Evolutionary conservation across 2,329 filamentous ascomycete species (phyloP).

Genomic region (Coniochaeta prunicola): DNA sequence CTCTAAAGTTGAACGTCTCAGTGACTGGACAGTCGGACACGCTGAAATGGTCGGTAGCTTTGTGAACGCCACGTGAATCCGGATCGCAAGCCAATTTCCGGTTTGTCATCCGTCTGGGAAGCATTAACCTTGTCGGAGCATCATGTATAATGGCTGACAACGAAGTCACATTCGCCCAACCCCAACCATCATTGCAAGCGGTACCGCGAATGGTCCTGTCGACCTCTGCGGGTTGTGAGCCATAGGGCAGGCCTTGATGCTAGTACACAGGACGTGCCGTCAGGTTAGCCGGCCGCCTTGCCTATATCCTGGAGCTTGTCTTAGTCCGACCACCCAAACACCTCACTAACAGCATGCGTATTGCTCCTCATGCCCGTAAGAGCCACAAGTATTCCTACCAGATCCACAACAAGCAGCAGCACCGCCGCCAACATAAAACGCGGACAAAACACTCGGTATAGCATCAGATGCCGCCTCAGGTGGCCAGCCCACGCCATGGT

Average conservation of each 20-base stretch:
- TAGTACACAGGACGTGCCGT: not conserved
- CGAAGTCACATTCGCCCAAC: not conserved
- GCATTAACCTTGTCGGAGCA: not conserved
- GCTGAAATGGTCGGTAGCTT: not conserved
- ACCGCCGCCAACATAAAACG: slow-evolving; percentile 77
- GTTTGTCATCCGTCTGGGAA: not conserved
- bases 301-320: not conserved
- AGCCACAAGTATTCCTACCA: slow-evolving; percentile 64
- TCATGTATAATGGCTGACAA: not conserved
- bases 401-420: slow-evolving; percentile 68
- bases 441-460: slow-evolving; percentile 89
- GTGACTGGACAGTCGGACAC: not conserved
- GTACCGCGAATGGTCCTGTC: not conserved
- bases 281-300: not conserved
- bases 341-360: slow-evolving; percentile 70
- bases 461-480: slow-evolving; percentile 86
- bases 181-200: not conserved
- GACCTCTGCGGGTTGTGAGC: not conserved
- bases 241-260: too few species aligned
- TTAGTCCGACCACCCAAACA: slow-evolving; percentile 71
- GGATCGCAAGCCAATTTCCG: not conserved
- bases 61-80: not conserved
- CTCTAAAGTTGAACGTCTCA: not conserved
- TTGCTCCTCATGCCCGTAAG: slow-evolving; percentile 70
- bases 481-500: slow-evolving; percentile 89